Conservation (phyloP, 306 rosid genomes). For the Citrullus mucosospermus region DNA sequence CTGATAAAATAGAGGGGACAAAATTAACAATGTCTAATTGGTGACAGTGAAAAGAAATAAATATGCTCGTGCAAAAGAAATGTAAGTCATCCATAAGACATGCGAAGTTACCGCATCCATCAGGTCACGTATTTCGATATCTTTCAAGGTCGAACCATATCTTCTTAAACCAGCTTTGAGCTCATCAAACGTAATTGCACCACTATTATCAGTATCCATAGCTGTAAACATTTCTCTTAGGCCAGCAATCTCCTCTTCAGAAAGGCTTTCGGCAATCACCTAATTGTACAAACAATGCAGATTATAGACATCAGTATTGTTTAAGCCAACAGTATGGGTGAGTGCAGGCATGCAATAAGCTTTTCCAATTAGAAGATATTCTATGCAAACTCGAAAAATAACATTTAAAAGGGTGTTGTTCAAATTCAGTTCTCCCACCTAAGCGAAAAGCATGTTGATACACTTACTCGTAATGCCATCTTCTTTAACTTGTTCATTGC, state of each 20-base stretch:
- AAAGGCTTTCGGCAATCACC: constrained; percentile 76
- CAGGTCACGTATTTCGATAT: constrained; percentile 68
- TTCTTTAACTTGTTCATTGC: constrained; percentile 98
- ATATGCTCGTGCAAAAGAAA: not conserved
- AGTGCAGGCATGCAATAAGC: not conserved
- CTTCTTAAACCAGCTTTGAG: constrained; percentile 75
- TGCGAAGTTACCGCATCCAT: constrained; percentile 50
- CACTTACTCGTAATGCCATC: constrained; percentile 91
- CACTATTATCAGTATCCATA: constrained; percentile 75
- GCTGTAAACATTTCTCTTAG: constrained; percentile 63
- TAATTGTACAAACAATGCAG: constrained; percentile 8
- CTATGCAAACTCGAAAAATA: not conserved
- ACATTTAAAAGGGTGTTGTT: not conserved
- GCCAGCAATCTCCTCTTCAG: constrained; percentile 77
- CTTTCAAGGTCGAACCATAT: constrained; percentile 74
- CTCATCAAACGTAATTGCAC: constrained; percentile 71
- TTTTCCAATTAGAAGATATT: not conserved
- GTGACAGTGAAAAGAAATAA: not conserved
- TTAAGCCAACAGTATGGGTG: not conserved
- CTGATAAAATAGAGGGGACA: too few species aligned
- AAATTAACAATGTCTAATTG: not conserved
- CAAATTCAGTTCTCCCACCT: not conserved
- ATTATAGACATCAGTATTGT: not conserved
- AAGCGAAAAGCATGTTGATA: not conserved
- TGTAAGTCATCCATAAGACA: not conserved